Percentiles rank a stretch among this genome's conserved stretches.
These are phyloP conservation scores for Alectoria sarmentosa DNA, from an alignment of 495 filamentous ascomycete genomes.

Conservation along the genomic window DNA sequence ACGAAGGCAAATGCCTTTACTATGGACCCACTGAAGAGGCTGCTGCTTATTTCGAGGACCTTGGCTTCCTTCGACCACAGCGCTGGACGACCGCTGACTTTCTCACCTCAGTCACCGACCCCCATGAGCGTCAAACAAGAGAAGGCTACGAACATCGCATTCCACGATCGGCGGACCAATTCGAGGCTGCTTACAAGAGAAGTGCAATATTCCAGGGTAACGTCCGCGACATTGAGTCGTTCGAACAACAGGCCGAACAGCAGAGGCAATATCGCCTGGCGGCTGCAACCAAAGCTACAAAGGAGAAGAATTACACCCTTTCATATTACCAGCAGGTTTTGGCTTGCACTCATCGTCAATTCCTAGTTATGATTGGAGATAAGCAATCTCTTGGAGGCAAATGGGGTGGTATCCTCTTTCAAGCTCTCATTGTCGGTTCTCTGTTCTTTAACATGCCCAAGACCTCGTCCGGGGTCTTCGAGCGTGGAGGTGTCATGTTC, in stretches of 20 bases:
- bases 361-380: conserved; percentile 59
- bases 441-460: conserved; percentile 65
- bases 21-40: conserved; percentile 54
- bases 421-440: conserved; percentile 68
- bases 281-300: conserved; percentile 40
- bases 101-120: conserved; percentile 59
- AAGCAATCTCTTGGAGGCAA: conserved; percentile 44
- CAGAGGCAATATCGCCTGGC: conserved; percentile 42
- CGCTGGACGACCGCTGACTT: conserved; percentile 65
- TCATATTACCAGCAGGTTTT: conserved; percentile 59
- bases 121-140: conserved; percentile 51
- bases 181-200: conserved; percentile 47
- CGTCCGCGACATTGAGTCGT: conserved; percentile 41
- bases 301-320: conserved; percentile 60
- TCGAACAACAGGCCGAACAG: conserved; percentile 44
- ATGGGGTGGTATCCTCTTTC: conserved; percentile 54
- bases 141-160: conserved; percentile 53
- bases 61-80: conserved; percentile 54
- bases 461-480: conserved; percentile 46
- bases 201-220: conserved; percentile 35
- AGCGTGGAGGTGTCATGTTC: conserved; percentile 54
- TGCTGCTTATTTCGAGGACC: conserved; percentile 53
- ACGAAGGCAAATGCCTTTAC: conserved; percentile 59
- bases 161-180: conserved; percentile 52
- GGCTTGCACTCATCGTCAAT: conserved; percentile 61